Conservation (phyloP, 306 rosid genomes). For the Pachyrhizus erosus region DNA sequence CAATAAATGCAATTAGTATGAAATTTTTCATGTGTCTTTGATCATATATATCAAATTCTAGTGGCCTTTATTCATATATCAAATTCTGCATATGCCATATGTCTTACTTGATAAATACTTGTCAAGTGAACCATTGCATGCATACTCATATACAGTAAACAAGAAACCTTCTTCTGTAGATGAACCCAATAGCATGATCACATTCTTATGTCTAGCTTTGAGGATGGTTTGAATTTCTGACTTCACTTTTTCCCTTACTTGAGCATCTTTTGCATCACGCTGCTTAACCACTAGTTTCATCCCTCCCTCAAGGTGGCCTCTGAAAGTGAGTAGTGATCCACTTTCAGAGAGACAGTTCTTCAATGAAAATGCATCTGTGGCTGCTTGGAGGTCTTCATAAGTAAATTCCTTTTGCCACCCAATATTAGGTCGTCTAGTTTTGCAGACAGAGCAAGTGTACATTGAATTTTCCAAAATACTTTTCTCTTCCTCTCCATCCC, state of each 20-base stretch:
- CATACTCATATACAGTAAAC: slow-evolving; percentile 74
- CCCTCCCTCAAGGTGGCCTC: slow-evolving; percentile 57
- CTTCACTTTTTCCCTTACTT: slow-evolving; percentile 63
- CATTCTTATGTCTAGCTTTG: slow-evolving; percentile 77
- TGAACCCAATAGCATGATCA: slow-evolving; percentile 75
- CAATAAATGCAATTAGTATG: slow-evolving; percentile 18
- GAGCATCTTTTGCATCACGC: slow-evolving; percentile 59
- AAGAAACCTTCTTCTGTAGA: slow-evolving; percentile 55
- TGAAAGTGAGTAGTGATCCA: slow-evolving; percentile 56
- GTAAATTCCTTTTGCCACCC: slow-evolving; percentile 64
- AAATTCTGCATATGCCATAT: neutral
- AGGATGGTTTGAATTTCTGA: slow-evolving; percentile 66
- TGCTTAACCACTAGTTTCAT: slow-evolving; percentile 72
- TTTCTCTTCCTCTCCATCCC: slow-evolving; percentile 21
- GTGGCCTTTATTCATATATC: neutral
- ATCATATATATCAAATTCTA: neutral
- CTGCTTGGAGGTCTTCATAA: slow-evolving; percentile 60
- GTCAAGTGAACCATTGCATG: slow-evolving; percentile 84
- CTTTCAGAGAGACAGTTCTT: slow-evolving; percentile 63
- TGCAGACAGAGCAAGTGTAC: slow-evolving; percentile 60
- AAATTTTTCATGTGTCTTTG: neutral
- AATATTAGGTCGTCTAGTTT: slow-evolving; percentile 56
- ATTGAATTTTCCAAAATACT: slow-evolving; percentile 29
- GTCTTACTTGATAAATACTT: slow-evolving; percentile 74
- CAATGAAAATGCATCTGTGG: slow-evolving; percentile 66